Evolutionary conservation across 2,329 filamentous ascomycete genomes (phyloP), one percentile per base, ranked within the genome.

Genomic region (Mycocentrospora acerina): DNA sequence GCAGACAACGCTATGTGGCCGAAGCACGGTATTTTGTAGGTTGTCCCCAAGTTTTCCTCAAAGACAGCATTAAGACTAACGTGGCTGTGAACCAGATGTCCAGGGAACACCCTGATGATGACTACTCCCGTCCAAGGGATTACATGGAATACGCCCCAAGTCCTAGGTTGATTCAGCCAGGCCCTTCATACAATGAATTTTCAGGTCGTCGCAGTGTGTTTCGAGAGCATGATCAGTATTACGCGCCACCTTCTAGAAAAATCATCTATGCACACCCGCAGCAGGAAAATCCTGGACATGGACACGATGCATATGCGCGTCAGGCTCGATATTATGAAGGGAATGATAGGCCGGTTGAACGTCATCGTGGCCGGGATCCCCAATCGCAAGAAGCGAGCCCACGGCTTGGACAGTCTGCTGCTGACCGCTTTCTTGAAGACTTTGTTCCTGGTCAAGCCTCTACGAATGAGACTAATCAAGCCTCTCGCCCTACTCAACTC

Each of bases 11-110:
- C 12, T 59, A 60, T 14, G 58, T 62, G 37, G 46, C 53, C 7
- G 61, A 66, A 35, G 46, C 58, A 15, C 51, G 54, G 27, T 66
- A 67, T 31, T 64, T 64, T 50, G 65, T 68, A 61, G 53, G 63
- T 65, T 17, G 25, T 31, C 18, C 18, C 17, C 40, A 35, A 41
- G 19, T 36, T 13, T 26, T 29, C 12, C 28, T 29, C 19, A 17
- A 49, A 27, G 26, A 19, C 24, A 38, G 19, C 11, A 37, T 35
- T 16, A 39, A 35, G 36, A 42, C 51, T 62, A 47, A 62, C 42
- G 19, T 30, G 19, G 12, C 18, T 24, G n/a, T 18, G 24, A 22
- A 27, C 12, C 37, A 66, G 62, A 37, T 62, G 30, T 42, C 59
- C 13, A 52, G 53, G 46, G 59, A 64, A 17, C 43, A 50, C 26